Evolutionary conservation across 2,329 filamentous ascomycete genomes (phyloP).

Genomic region (Neopestalotiopsis sp.): DNA sequence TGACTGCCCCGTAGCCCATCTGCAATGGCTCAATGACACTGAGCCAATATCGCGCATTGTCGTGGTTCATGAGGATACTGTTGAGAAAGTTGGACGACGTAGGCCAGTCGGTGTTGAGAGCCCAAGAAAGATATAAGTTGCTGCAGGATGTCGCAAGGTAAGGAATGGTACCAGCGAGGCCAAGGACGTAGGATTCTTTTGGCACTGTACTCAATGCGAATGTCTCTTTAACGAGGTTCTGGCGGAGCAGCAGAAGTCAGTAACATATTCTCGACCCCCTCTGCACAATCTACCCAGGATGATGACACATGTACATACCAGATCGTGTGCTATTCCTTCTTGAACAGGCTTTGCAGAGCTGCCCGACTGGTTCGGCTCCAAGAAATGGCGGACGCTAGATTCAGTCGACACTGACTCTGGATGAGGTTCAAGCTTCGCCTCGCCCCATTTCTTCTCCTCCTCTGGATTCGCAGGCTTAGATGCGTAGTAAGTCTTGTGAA

Average conservation of each 20-base stretch:
- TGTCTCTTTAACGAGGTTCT: conserved; percentile 72
- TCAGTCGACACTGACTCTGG: conserved; percentile 65
- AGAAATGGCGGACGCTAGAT: conserved; percentile 59
- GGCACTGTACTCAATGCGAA: conserved; percentile 70
- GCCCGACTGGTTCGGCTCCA: conserved; percentile 39
- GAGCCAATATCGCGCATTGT: conserved; percentile 74
- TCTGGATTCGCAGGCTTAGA: conserved; percentile 55
- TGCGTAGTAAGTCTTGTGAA: conserved; percentile 31
- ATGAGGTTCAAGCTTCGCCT: conserved; percentile 61
- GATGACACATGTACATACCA: conserved; percentile 50
- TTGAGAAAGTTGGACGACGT: conserved; percentile 68
- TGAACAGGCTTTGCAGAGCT: conserved; percentile 30
- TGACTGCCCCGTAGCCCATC: conserved; percentile 88
- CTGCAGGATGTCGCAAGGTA: conserved; percentile 85
- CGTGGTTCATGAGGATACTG: conserved; percentile 67
- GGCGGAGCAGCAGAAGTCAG: conserved; percentile 17
- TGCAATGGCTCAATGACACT: conserved; percentile 84
- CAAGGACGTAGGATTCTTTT: conserved; percentile 69
- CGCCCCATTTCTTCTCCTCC: conserved; percentile 57
- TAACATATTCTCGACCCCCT: conserved; percentile 3
- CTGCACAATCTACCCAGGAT: background rate
- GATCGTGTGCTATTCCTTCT: conserved; percentile 48
- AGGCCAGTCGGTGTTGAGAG: conserved; percentile 72
- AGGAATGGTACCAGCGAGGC: conserved; percentile 79
- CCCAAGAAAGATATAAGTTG: conserved; percentile 82